Evolutionary conservation across 1,284 basidiomycete species (phyloP).

Genomic region (Bjerkandera adusta): DNA sequence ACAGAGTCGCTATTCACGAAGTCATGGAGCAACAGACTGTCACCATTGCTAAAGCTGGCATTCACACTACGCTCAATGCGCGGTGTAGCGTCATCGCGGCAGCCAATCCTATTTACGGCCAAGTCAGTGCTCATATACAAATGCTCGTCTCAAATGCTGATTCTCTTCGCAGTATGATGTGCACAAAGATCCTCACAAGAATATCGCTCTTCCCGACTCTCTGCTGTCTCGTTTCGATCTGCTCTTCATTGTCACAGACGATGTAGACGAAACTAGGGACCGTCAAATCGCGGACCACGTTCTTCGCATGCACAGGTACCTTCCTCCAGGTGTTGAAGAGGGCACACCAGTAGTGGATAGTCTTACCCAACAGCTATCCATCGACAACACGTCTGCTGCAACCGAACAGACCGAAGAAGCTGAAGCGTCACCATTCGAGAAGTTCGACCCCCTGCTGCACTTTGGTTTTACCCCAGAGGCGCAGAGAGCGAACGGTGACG

Average conservation of each 20-base stretch:
- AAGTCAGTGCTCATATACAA: slow-evolving; percentile 48
- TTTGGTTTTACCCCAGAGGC: slow-evolving; percentile 61
- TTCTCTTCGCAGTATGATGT: slow-evolving; percentile 80
- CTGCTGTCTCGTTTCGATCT: slow-evolving; percentile 99
- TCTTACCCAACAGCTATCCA: slow-evolving; percentile 82
- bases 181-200: slow-evolving; percentile 98
- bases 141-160: background rate
- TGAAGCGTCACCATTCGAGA: slow-evolving; percentile 89
- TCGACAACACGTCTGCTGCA: slow-evolving; percentile 66
- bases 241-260: slow-evolving; percentile 97
- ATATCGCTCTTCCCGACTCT: slow-evolving; percentile 98
- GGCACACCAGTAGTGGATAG: slow-evolving; percentile 88
- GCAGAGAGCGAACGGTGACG: background rate
- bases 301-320: slow-evolving; percentile 94
- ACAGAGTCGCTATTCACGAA: slow-evolving; percentile 99
- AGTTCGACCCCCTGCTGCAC: slow-evolving; percentile 95
- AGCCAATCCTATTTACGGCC: slow-evolving; percentile 98
- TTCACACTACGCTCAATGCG: slow-evolving; percentile 97
- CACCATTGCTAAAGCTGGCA: slow-evolving; percentile 98
- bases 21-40: slow-evolving; percentile 99
- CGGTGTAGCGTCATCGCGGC: slow-evolving; percentile 98
- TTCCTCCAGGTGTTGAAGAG: slow-evolving; percentile 95
- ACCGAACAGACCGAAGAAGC: slow-evolving; percentile 49
- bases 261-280: slow-evolving; percentile 94
- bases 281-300: slow-evolving; percentile 97